Percentiles rank a stretch among this genome's conserved stretches.
Evolutionary conservation across 208 protist species (phyloP).

Genomic region (Porcisia hertigi): DNA sequence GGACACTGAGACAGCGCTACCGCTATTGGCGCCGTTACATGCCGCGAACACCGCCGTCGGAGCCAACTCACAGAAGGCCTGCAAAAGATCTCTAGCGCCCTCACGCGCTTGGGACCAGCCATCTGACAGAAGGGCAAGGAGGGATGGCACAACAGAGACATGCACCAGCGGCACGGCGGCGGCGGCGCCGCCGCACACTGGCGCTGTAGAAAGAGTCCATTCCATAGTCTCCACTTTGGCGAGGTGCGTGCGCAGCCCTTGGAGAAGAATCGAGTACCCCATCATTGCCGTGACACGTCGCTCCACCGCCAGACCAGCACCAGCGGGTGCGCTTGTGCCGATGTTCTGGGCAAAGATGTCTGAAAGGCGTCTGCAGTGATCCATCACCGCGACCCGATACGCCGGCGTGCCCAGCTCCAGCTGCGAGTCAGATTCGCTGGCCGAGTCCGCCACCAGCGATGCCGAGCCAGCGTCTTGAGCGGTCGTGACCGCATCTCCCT

Average conservation of each 20-base stretch:
- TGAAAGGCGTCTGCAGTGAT: conserved; percentile 45
- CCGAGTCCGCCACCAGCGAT: background rate
- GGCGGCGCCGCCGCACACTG: conserved; percentile 2
- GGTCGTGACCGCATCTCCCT: background rate
- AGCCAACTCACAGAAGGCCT: conserved; percentile 42
- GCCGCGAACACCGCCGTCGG: conserved; percentile 33
- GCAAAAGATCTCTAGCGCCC: conserved; percentile 51
- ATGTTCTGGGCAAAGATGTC: conserved; percentile 56
- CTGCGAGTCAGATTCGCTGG: background rate
- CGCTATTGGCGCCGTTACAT: conserved; percentile 3
- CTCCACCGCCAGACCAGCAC: conserved; percentile 50
- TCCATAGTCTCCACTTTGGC: background rate
- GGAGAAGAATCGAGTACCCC: conserved; percentile 46
- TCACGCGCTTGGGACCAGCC: conserved; percentile 73
- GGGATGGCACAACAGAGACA: conserved; percentile 32
- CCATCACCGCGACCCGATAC: conserved; percentile 30
- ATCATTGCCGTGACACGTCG: conserved; percentile 63
- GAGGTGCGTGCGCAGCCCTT: conserved; percentile 12
- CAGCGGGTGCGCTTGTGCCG: conserved; percentile 32
- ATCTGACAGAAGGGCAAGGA: conserved; percentile 67
- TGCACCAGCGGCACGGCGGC: conserved; percentile 25
- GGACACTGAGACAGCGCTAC: background rate
- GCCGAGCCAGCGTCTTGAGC: background rate
- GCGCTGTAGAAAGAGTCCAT: background rate
- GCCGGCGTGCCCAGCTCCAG: conserved; percentile 22